Percentiles rank a stretch among this genome's conserved stretches.
Conservation (phyloP, 2,329 filamentous ascomycete genomes). For the Tolypocladium ovalisporum region DNA sequence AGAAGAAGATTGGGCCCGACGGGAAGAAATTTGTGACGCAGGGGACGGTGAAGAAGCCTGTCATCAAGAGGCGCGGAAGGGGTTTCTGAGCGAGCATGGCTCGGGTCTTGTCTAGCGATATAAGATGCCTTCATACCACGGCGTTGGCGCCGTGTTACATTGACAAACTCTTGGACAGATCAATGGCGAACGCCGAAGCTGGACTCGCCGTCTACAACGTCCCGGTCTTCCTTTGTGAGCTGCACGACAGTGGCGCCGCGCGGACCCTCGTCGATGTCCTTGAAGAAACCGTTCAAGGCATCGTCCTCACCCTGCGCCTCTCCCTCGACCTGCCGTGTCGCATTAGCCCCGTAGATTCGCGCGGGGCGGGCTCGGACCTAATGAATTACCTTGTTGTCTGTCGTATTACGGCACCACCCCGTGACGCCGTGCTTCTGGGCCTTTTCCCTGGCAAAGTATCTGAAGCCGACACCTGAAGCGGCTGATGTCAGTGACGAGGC, state of each 20-base stretch:
- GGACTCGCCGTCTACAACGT: constrained; percentile 54
- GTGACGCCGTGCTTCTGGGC: constrained; percentile 40
- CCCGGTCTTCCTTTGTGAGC: constrained; percentile 58
- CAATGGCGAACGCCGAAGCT: constrained; percentile 46
- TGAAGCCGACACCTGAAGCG: constrained; percentile 44
- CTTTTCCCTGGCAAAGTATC: constrained; percentile 43
- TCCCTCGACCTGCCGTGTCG: constrained; percentile 62
- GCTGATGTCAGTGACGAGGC: neutral
- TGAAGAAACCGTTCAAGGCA: constrained; percentile 57
- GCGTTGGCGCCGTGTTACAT: neutral
- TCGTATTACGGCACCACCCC: constrained; percentile 52
- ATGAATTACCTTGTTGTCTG: constrained; percentile 37
- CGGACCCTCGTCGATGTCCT: constrained; percentile 67
- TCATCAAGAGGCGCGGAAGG: constrained; percentile 43
- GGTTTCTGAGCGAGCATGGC: constrained; percentile 29
- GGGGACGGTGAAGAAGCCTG: constrained; percentile 51
- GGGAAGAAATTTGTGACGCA: constrained; percentile 50
- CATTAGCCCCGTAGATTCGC: neutral
- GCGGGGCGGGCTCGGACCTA: too few species aligned
- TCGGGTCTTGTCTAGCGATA: neutral
- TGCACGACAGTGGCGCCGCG: constrained; percentile 60
- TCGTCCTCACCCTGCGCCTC: constrained; percentile 71
- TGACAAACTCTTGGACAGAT: constrained; percentile 2
- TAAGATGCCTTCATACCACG: neutral
- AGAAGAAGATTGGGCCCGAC: constrained; percentile 23